These are phyloP conservation scores for Myriangium duriaei DNA, from an alignment of 2,329 filamentous ascomycete species.

Conservation along the genomic window DNA sequence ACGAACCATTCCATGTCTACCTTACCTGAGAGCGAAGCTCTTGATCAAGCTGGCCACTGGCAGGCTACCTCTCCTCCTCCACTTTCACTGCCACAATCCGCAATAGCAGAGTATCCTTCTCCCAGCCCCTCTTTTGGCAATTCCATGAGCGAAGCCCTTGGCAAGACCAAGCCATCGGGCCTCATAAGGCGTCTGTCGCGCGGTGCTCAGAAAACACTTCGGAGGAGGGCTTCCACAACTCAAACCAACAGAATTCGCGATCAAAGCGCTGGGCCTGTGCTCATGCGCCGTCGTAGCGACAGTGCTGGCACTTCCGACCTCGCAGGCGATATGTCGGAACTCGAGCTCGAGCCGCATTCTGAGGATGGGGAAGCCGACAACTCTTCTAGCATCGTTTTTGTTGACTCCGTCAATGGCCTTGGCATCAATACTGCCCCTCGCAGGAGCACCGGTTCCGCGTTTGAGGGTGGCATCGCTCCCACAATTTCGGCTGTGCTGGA, in stretches of 20 bases:
- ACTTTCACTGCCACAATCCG: constrained; percentile 13
- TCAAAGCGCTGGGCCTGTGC: constrained; percentile 77
- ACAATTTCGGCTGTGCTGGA: constrained; percentile 66
- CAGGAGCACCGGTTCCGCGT: constrained; percentile 16
- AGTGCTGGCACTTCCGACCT: constrained; percentile 58
- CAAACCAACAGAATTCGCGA: constrained; percentile 62
- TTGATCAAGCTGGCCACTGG: constrained; percentile 12
- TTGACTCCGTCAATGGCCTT: constrained; percentile 26
- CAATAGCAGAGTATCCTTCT: constrained; percentile 12
- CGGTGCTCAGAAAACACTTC: constrained; percentile 57
- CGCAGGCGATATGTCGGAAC: constrained; percentile 34
- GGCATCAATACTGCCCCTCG: constrained; percentile 26
- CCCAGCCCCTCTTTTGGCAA: constrained; percentile 11
- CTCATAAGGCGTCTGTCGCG: constrained; percentile 79
- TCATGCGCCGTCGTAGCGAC: constrained; percentile 77
- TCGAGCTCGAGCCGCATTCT: constrained; percentile 45
- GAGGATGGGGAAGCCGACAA: constrained; percentile 29
- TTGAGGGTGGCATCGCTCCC: constrained; percentile 45
- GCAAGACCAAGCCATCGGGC: constrained; percentile 27
- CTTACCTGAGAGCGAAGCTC: constrained; percentile 45
- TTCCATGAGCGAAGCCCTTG: constrained; percentile 13
- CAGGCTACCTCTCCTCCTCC: constrained; percentile 8
- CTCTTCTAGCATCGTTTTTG: constrained; percentile 13
- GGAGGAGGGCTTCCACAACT: constrained; percentile 66
- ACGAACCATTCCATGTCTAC: constrained; percentile 52